Percentiles rank a stretch among this genome's conserved stretches.
Conservation (phyloP, 2,329 filamentous ascomycete genomes). For the Exophiala viscosa region DNA sequence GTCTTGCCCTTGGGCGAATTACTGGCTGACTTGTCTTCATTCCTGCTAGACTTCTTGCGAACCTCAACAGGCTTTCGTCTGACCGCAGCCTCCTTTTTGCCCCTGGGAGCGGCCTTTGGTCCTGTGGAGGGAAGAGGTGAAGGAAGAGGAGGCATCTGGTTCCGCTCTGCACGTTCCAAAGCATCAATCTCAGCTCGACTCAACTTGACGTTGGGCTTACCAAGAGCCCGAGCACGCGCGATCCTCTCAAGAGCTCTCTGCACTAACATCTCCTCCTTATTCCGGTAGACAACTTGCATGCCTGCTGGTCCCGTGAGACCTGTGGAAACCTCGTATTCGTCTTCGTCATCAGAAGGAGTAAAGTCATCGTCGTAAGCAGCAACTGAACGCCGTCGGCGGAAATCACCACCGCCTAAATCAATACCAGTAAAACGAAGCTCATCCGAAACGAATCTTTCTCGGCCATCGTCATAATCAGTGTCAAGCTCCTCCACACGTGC, state of each 20-base stretch:
- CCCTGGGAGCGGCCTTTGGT: slow-evolving; percentile 27
- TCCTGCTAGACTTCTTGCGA: slow-evolving; percentile 24
- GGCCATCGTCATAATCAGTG: slow-evolving; percentile 48
- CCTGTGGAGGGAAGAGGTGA: slow-evolving; percentile 42
- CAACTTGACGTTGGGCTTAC: slow-evolving; percentile 74
- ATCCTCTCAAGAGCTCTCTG: slow-evolving; percentile 78
- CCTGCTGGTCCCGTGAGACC: slow-evolving; percentile 42
- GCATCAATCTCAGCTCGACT: slow-evolving; percentile 76
- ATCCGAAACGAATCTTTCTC: slow-evolving; percentile 54
- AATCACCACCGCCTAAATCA: slow-evolving; percentile 49
- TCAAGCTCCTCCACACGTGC: slow-evolving; percentile 40
- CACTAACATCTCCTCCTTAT: slow-evolving; percentile 71
- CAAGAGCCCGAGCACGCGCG: slow-evolving; percentile 69
- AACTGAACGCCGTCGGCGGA: slow-evolving; percentile 43
- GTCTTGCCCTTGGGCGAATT: slow-evolving; percentile 25
- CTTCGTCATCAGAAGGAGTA: slow-evolving; percentile 44
- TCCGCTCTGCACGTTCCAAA: slow-evolving; percentile 55
- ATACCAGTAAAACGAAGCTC: slow-evolving; percentile 59
- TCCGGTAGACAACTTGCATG: slow-evolving; percentile 54
- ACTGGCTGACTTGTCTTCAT: slow-evolving; percentile 17
- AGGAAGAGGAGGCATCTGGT: slow-evolving; percentile 56
- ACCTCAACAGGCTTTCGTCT: slow-evolving; percentile 28
- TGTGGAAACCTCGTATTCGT: slow-evolving; percentile 53
- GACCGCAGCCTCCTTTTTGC: slow-evolving; percentile 28
- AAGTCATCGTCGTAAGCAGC: slow-evolving; percentile 49